Evolutionary conservation across 2,329 filamentous ascomycete genomes (phyloP).

Genomic region (Rasamsonia emersonii): DNA sequence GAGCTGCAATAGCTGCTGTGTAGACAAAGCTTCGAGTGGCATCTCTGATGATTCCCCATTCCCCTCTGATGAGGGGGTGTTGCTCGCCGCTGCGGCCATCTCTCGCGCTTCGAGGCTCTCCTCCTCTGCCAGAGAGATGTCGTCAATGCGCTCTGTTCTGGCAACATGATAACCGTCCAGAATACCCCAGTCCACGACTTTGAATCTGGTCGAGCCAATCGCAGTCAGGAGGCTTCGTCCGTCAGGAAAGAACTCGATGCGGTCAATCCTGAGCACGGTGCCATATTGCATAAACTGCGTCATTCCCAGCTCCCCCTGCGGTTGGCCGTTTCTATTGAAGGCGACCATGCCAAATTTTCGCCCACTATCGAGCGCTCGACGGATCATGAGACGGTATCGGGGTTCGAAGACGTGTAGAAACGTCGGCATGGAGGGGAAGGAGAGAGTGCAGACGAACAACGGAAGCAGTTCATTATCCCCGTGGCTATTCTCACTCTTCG

Average conservation of each 20-base stretch:
- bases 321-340: constrained; percentile 48
- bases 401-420: constrained; percentile 89
- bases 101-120: constrained; percentile 67
- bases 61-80: constrained; percentile 4
- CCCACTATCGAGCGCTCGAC: constrained; percentile 60
- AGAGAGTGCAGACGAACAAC: constrained; percentile 72
- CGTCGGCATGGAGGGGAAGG: constrained; percentile 74
- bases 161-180: constrained; percentile 72
- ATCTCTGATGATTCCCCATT: constrained; percentile 17
- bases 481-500: constrained; percentile 48
- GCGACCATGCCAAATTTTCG: constrained; percentile 80
- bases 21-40: constrained; percentile 50
- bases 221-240: constrained; percentile 77
- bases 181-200: constrained; percentile 52
- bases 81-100: constrained; percentile 28
- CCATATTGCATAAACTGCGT: constrained; percentile 64
- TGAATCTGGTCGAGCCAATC: constrained; percentile 67
- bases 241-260: constrained; percentile 64
- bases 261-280: constrained; percentile 67
- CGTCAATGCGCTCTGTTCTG: constrained; percentile 67
- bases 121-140: constrained; percentile 73
- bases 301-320: constrained; percentile 45
- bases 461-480: constrained; percentile 54
- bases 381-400: constrained; percentile 84
- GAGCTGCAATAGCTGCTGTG: constrained; percentile 58